These are phyloP conservation scores for Paspalum notatum DNA, from an alignment of 176 grass and related monocot species.

Conservation along the genomic window DNA sequence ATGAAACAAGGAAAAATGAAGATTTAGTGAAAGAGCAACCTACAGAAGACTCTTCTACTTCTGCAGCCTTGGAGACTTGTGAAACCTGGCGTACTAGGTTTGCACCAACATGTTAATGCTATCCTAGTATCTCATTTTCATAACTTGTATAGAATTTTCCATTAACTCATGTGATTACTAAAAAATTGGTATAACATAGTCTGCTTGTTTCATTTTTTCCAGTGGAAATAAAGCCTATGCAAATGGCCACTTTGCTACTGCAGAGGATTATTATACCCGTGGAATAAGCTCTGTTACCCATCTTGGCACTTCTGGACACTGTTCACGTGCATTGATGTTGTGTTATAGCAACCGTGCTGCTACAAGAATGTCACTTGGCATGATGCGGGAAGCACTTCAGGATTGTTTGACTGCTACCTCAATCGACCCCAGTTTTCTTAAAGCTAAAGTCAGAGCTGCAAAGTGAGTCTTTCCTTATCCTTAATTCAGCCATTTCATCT, in stretches of 20 bases:
- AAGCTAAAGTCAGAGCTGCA: slow-evolving; percentile 85
- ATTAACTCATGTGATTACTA: slow-evolving; percentile 11
- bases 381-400: slow-evolving; percentile 78
- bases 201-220: slow-evolving; percentile 45
- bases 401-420: slow-evolving; percentile 78
- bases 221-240: slow-evolving; percentile 98
- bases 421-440: slow-evolving; percentile 76
- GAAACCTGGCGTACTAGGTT: slow-evolving; percentile 95
- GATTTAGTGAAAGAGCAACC: slow-evolving; percentile 36
- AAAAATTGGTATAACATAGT: slow-evolving; percentile 25
- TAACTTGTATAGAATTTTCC: slow-evolving; percentile 18
- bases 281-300: slow-evolving; percentile 74
- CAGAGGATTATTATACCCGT: slow-evolving; percentile 88
- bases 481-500: slow-evolving; percentile 1
- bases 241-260: slow-evolving; percentile 78
- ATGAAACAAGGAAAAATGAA: slow-evolving; percentile 44
- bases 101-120: slow-evolving; percentile 30
- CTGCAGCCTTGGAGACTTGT: slow-evolving; percentile 58
- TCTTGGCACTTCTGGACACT: slow-evolving; percentile 50
- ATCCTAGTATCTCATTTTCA: slow-evolving; percentile 12
- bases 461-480: slow-evolving; percentile 65
- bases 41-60: slow-evolving; percentile 38
- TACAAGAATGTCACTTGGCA: slow-evolving; percentile 84
- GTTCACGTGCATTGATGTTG: slow-evolving; percentile 69
- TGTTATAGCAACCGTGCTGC: slow-evolving; percentile 99